Base-by-base conservation (phyloP, 768 basidiomycete genomes). In the Tylopilus subfusipes region DNA sequence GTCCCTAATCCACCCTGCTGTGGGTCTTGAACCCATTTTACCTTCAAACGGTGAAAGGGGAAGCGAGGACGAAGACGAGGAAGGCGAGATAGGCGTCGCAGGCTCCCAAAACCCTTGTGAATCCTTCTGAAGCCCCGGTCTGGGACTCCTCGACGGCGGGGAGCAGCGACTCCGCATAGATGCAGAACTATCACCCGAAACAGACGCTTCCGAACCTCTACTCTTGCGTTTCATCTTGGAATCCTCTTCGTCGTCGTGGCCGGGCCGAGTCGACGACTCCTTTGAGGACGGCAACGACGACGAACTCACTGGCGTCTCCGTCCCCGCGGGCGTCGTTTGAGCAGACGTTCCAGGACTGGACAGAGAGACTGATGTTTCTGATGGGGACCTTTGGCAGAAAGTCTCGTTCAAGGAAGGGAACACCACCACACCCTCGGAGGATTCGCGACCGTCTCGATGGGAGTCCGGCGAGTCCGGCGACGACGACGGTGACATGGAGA, bases 61-160 rank as follows among this genome's bases (percentile, higher is more conserved):
- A 11, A 50, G 53, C 0, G 58, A 62, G 22, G 62, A 64, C 34
- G 43, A 61, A 12, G 63, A 67, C 22, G 48, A 62, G 25, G 52
- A 62, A 19, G 67, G 63, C 8, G 63, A 64, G 6, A 55, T 13
- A 2, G 60, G 54, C 4, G 38, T 48, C 27, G 54, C 42, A 21
- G 63, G 53, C n/a, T 63, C 65, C 67, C 67, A 68, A 39, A 68
- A 68, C 25, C 67, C 67, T 5, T 67, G 67, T 21, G 63, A 47
- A 57, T 68, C 59, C 42, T 57, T 67, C n/a, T 58, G 56, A 22
- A 68, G 47, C 11, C 49, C 63, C 16, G 49, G 30, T 11, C 48
- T 43, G 13, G 47, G 50, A 52, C 53, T 55, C 34, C 48, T 55
- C 10, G 45, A 44, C 13, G 55, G 53, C 7, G 59, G 54, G 22